phyloP scores from a whole-genome alignment of 768 basidiomycete species.

The Pisolithus microcarpus region DNA sequence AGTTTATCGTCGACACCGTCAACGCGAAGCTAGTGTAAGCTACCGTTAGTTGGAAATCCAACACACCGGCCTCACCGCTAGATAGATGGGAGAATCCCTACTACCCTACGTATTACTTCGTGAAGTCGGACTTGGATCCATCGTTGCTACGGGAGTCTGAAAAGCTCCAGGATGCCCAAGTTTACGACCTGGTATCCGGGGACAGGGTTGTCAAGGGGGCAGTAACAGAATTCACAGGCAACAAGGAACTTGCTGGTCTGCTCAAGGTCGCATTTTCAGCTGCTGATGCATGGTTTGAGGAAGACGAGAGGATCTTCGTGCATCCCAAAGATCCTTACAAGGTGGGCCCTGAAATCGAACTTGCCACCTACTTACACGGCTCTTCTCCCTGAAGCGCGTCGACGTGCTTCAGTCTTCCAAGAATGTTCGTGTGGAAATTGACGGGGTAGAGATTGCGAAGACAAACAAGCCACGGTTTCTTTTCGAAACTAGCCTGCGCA shows the following conservation, averaged over 20 bases:
- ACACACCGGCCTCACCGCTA: neutral
- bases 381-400: constrained; percentile 38
- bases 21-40: constrained; percentile 55
- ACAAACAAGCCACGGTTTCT: constrained; percentile 47
- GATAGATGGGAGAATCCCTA: constrained; percentile 47
- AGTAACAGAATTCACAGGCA: constrained; percentile 28
- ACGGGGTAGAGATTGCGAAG: constrained; percentile 58
- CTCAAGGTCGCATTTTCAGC: constrained; percentile 42
- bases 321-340: constrained; percentile 70
- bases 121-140: constrained; percentile 35
- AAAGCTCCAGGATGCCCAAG: constrained; percentile 21
- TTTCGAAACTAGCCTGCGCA: constrained; percentile 50
- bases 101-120: constrained; percentile 54
- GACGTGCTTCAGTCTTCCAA: constrained; percentile 56
- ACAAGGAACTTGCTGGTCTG: constrained; percentile 38
- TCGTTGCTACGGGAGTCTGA: constrained; percentile 33
- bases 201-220: constrained; percentile 33
- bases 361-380: neutral
- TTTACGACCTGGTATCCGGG: constrained; percentile 44
- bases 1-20: constrained; percentile 48
- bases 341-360: constrained; percentile 26
- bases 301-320: constrained; percentile 53
- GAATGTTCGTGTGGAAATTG: constrained; percentile 51
- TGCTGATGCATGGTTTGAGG: constrained; percentile 65
- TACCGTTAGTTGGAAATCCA: neutral